Base-by-base conservation (phyloP, 192 early-diverging fungal species). In the Ambispora gerdemannii region DNA sequence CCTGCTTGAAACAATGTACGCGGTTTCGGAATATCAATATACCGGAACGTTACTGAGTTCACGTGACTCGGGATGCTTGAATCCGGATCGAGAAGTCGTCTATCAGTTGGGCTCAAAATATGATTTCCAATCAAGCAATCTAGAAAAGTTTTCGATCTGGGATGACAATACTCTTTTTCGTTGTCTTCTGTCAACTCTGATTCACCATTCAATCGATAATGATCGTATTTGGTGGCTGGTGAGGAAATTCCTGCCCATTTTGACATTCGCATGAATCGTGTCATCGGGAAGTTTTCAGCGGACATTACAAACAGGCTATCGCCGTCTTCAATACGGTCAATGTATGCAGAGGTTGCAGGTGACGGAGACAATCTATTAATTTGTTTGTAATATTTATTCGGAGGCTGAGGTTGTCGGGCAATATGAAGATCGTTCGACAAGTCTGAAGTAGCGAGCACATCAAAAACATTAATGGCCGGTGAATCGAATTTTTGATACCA, bases 291-390 rank as follows among this genome's bases (percentile, higher is more conserved):
- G 68, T 89, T 84, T 30, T 89, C 81, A 20, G 76, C 64, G 0
- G 90, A 88, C 32, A 93, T 76, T 19, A 87, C 78, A 79, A 89
- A 93, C 13, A 91, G 82, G 24, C 79, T 87, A n/a, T n/a, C n/a
- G 68, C 88, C 89, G 25, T 85, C 75, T n/a, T n/a, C n/a, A 28
- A 86, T 73, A 24, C 74, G 65, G 24, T 90, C 89, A 6, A 93
- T 82, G 67, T 88, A 92, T 3, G 89, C 88, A 0, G 80, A 55
- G 4, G 76, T 61, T 63, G 74, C 75, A 7, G 80, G 72, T 35
- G 65, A 61, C 0, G 70, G 13, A 2, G 58, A 61, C 43, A 63
- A 34, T 22, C 13, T 67, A 50, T 74, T 34, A 17, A 70, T n/a
- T 50, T 75, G 76, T 63, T 78, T 77, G 79, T 79, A 81, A 61